A percentile compares a stretch with the other conserved stretches of the same genome.
phyloP scores from a whole-genome alignment of 2,329 filamentous ascomycete species.

The Ceratocystis alfenasii region DNA sequence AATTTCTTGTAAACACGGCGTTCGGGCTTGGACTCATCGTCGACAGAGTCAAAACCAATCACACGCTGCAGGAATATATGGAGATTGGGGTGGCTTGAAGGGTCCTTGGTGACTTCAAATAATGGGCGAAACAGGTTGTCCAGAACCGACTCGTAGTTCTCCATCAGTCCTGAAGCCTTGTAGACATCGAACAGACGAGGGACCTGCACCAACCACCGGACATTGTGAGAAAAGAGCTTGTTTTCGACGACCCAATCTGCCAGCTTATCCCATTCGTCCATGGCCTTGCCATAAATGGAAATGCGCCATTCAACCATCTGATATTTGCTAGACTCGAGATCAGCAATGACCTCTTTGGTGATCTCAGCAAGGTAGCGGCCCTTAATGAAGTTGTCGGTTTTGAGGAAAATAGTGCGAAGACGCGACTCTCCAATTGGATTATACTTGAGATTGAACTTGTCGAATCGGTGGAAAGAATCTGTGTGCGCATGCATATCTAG shows the following conservation, averaged over 20 bases:
- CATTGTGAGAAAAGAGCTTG: constrained; percentile 94
- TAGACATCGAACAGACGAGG: constrained; percentile 93
- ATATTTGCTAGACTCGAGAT: constrained; percentile 97
- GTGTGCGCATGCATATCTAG: constrained; percentile 98
- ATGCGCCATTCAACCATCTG: constrained; percentile 99
- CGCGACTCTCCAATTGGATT: constrained; percentile 95
- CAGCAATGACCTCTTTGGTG: constrained; percentile 92
- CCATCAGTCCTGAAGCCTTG: constrained; percentile 76
- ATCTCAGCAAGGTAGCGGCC: constrained; percentile 94
- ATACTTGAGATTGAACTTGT: constrained; percentile 99
- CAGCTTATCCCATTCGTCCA: constrained; percentile 95
- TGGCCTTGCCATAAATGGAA: constrained; percentile 82
- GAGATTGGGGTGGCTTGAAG: constrained; percentile 75
- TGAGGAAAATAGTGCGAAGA: constrained; percentile 92
- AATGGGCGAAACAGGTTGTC: constrained; percentile 85
- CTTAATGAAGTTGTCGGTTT: constrained; percentile 96
- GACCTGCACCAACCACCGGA: constrained; percentile 92
- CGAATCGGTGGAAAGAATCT: constrained; percentile 95
- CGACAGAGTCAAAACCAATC: constrained; percentile 93
- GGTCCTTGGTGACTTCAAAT: constrained; percentile 86
- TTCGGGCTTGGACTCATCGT: constrained; percentile 95
- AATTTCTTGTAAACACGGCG: constrained; percentile 92
- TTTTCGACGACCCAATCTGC: constrained; percentile 97
- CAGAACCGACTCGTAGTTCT: constrained; percentile 80
- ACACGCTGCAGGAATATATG: constrained; percentile 91